phyloP scores from a whole-genome alignment of 208 protist genomes.

The Strigomonas oncopelti region DNA sequence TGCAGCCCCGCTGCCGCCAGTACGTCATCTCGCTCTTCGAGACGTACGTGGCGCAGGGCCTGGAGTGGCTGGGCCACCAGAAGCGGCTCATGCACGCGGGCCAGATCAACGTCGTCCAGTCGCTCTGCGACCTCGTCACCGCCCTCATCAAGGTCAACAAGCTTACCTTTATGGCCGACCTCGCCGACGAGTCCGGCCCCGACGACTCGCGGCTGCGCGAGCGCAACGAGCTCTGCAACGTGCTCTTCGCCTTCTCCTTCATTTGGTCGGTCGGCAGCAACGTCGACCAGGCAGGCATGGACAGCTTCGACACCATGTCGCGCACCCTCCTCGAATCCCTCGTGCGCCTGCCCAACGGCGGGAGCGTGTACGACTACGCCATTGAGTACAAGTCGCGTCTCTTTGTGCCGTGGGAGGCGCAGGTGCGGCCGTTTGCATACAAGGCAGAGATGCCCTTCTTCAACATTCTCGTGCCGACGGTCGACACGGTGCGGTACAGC shows the following conservation, averaged over 20 bases:
- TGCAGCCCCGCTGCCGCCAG: constrained; percentile 58
- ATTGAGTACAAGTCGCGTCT: constrained; percentile 81
- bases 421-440: constrained; percentile 84
- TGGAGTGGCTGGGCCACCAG: constrained; percentile 85
- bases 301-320: constrained; percentile 90
- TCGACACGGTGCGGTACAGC: constrained; percentile 95
- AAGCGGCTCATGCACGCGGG: constrained; percentile 83
- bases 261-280: constrained; percentile 97
- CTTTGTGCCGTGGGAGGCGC: constrained; percentile 80
- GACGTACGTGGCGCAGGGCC: constrained; percentile 72
- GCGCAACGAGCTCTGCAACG: constrained; percentile 86
- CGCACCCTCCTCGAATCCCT: constrained; percentile 82
- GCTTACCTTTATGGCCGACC: constrained; percentile 74
- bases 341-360: constrained; percentile 80
- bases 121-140: constrained; percentile 90
- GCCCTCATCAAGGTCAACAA: constrained; percentile 73
- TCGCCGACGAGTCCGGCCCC: constrained; percentile 36
- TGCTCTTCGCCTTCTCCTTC: constrained; percentile 92
- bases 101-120: constrained; percentile 91
- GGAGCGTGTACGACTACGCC: constrained; percentile 93
- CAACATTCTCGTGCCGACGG: constrained; percentile 95
- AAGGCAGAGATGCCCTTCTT: constrained; percentile 90
- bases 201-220: constrained; percentile 76
- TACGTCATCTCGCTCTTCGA: constrained; percentile 91
- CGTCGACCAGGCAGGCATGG: constrained; percentile 78